Evolutionary conservation across 768 basidiomycete species (phyloP).

Genomic region (Russula brevipes): DNA sequence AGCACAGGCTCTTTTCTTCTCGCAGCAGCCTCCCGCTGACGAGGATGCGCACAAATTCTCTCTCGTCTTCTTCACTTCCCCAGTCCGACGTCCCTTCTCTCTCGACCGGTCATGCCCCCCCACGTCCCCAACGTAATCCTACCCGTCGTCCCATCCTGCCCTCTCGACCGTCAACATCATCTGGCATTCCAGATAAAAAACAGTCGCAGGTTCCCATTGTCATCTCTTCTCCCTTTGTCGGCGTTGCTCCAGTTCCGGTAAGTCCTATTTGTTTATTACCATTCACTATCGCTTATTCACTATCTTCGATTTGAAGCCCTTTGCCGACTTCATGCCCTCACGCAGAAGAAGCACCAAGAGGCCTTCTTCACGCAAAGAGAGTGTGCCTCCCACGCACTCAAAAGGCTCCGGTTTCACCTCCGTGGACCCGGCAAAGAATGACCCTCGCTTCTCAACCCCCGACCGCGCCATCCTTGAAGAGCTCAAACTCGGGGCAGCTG

Average conservation of each 20-base stretch:
- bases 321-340: slow-evolving; percentile 21
- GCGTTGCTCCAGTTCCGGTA: slow-evolving; percentile 16
- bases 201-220: background rate
- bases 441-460: slow-evolving; percentile 49
- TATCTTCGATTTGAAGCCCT: slow-evolving; percentile 8
- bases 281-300: background rate
- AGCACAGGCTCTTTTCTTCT: background rate
- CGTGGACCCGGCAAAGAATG: background rate
- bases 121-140: slow-evolving; percentile 1
- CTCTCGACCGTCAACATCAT: slow-evolving; percentile 17
- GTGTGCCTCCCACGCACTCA: background rate
- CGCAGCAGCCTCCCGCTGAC: slow-evolving; percentile 6
- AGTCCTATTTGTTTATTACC: background rate
- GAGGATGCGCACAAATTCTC: slow-evolving; percentile 18
- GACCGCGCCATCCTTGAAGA: slow-evolving; percentile 59
- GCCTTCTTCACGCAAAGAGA: slow-evolving; percentile 14
- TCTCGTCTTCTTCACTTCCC: slow-evolving; percentile 1
- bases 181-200: slow-evolving; percentile 11
- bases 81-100: background rate
- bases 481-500: slow-evolving; percentile 46
- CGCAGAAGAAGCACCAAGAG: slow-evolving; percentile 19
- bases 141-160: background rate
- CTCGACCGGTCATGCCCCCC: background rate
- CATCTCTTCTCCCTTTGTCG: slow-evolving; percentile 9
- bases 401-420: background rate